Conservation (phyloP, 129 eudicot species). For the Flaveria ramosissima region DNA sequence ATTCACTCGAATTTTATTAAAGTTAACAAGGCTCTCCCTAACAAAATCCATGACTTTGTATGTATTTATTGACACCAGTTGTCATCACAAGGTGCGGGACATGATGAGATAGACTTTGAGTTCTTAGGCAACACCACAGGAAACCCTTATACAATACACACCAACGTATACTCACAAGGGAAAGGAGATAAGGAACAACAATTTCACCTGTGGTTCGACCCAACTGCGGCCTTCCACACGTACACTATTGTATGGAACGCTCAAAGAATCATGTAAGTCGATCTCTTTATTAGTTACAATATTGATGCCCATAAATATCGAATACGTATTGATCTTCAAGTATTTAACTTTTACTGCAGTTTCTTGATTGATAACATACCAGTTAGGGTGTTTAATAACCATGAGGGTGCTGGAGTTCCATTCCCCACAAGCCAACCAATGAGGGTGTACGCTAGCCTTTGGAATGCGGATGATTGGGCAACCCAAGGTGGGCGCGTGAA, state of each 20-base stretch:
- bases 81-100: slow-evolving; percentile 31
- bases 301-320: too few relatives aligned
- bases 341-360: neutral
- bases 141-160: slow-evolving; percentile 14
- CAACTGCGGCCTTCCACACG: slow-evolving; percentile 3
- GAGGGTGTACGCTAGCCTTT: slow-evolving; percentile 3
- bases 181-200: slow-evolving; percentile 13
- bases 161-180: slow-evolving; percentile 13
- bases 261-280: slow-evolving; percentile 10
- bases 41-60: neutral
- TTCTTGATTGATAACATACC: slow-evolving; percentile 13
- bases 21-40: neutral
- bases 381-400: slow-evolving; percentile 4
- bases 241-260: slow-evolving; percentile 3
- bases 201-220: slow-evolving; percentile 2
- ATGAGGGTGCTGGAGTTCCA: neutral
- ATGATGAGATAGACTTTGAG: slow-evolving; percentile 33
- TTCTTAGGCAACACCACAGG: slow-evolving; percentile 24
- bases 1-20: neutral
- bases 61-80: neutral
- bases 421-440: neutral
- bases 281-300: neutral
- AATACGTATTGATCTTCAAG: neutral
- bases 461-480: slow-evolving; percentile 13
- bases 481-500: slow-evolving; percentile 9